Evolutionary conservation across 2,329 filamentous ascomycete species (phyloP), one percentile per base, ranked within the genome.

Genomic region (Aspergillus brasiliensis): DNA sequence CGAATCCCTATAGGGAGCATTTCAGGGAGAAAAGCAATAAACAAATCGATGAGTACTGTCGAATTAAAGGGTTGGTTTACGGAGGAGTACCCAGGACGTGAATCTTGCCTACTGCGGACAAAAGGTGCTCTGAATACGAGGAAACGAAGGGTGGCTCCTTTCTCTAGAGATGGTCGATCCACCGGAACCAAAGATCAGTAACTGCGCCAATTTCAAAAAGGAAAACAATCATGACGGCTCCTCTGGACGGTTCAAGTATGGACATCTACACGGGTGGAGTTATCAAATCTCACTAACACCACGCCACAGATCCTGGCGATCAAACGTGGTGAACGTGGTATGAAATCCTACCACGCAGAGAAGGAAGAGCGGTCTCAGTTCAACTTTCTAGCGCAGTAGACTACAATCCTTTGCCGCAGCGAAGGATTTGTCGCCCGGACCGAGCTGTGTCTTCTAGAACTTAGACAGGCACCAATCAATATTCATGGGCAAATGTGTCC

Each of bases 281-380:
- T 46, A 42, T 34, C 46, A 49, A 49, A 49, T 49, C 38, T 54
- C 38, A 34, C 52, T 28, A 55, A 31, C 40, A 31, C 38, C 40
- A 34, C 42, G 52, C 52, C 52, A 55, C 38, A 25, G 52, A 46
- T 55, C 52, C 38, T 55, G 52, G 28, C n/a, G 52, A 55, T 55
- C 52, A 55, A 55, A 55, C 52, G 52, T 55, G 38, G 52, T 55
- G 52, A 44, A 55, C 52, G 52, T 46, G 52, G 40, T 25, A 25
- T 21, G n/a, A 15, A 54, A 44, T 42, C 21, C 38, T 44, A n/a
- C 7, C n/a, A 17, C 8, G 27, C 31, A 34, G 31, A 34, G 31
- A 34, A 34, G 6, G 31, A 6, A 34, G 28, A 5, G 13, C 31
- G 31, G 31, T 11, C 28, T 34, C 31, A 13, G 2, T 5, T 34